Evolutionary conservation across 106 monocot species (phyloP).

Genomic region (Posidonia australis): DNA sequence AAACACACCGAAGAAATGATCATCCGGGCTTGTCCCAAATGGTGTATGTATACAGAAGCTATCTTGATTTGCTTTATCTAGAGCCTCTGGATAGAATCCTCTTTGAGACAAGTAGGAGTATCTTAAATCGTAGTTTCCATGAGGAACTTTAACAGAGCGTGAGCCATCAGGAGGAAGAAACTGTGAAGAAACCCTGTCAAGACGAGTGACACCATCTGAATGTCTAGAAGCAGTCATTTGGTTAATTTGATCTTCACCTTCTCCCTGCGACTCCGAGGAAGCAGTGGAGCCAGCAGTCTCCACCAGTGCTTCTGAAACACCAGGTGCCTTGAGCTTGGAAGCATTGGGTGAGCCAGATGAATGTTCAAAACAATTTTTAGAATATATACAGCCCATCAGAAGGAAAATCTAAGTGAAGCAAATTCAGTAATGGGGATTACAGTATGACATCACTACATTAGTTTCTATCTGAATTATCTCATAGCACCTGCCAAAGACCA

Average conservation of each 20-base stretch:
- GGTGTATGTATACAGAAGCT: conserved; percentile 88
- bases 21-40: conserved; percentile 71
- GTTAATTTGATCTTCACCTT: conserved; percentile 41
- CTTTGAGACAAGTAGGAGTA: conserved; percentile 92
- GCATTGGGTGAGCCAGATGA: conserved; percentile 24
- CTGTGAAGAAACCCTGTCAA: conserved; percentile 81
- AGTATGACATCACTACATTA: not conserved
- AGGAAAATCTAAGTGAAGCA: not conserved
- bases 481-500: no score
- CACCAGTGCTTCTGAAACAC: conserved; percentile 11
- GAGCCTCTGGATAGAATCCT: conserved; percentile 91
- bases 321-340: conserved; percentile 21
- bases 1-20: conserved; percentile 97
- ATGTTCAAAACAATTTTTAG: conserved; percentile 46
- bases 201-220: conserved; percentile 56
- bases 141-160: conserved; percentile 51
- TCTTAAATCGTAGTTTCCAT: conserved; percentile 67
- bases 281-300: conserved; percentile 29
- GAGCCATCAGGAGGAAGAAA: conserved; percentile 94
- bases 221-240: conserved; percentile 35
- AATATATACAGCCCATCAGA: conserved; percentile 76
- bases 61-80: conserved; percentile 92
- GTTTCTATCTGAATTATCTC: not conserved
- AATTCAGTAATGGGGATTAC: not conserved
- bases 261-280: conserved; percentile 32